phyloP scores from a whole-genome alignment of 371 early-diverging fungal species.

The Rhizopus arrhizus region DNA sequence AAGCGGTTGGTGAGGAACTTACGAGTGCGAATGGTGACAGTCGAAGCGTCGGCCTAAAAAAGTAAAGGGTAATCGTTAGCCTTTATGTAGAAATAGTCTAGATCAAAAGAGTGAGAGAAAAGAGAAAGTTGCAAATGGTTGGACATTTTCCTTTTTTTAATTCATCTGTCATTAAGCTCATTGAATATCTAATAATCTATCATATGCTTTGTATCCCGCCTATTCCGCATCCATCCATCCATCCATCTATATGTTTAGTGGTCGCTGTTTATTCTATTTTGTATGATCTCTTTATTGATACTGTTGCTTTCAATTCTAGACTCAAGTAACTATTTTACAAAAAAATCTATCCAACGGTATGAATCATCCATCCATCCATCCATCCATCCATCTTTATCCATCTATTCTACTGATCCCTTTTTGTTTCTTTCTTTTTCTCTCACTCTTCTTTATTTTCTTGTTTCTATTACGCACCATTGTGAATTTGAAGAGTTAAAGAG shows the following conservation, averaged over 20 bases:
- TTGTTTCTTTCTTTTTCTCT: constrained; percentile 2
- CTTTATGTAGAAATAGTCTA: no score
- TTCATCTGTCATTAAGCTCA: neutral
- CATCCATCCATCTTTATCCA: constrained; percentile 1
- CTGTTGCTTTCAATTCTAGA: no score
- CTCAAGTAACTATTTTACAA: no score
- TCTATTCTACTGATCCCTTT: neutral
- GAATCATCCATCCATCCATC: neutral
- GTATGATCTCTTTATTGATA: no score
- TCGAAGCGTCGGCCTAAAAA: constrained; percentile 63
- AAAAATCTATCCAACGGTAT: no score
- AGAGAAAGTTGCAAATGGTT: neutral
- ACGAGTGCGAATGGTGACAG: constrained; percentile 96
- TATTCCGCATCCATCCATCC: constrained; percentile 11
- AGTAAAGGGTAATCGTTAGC: neutral
- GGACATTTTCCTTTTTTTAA: neutral
- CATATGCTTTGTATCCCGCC: neutral
- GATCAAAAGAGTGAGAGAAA: constrained; percentile 1
- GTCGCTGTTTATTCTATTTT: neutral
- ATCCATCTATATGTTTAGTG: neutral
- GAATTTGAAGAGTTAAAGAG: constrained; percentile 23
- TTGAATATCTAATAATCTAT: constrained; percentile 25
- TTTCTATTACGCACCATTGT: constrained; percentile 29
- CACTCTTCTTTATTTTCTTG: neutral
- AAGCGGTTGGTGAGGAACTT: constrained; percentile 99